phyloP scores from a whole-genome alignment of 2,329 filamentous ascomycete genomes.

The Penicillium sp. region DNA sequence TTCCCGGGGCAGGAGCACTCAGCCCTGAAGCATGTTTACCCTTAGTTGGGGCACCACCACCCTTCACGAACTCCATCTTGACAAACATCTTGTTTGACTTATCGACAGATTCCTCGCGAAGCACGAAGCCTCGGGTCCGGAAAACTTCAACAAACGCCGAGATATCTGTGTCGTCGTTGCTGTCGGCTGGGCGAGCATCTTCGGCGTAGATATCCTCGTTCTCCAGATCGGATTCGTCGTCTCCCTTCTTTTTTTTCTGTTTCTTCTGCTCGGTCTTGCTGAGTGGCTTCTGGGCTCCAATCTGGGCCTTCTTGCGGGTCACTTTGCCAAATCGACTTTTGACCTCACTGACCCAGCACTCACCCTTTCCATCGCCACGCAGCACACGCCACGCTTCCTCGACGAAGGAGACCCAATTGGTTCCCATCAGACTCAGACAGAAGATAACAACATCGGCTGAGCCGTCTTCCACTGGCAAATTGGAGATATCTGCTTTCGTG shows the following conservation, averaged over 20 bases:
- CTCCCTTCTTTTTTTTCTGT: slow-evolving; percentile 48
- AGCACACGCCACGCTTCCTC: slow-evolving; percentile 94
- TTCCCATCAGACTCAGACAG: slow-evolving; percentile 97
- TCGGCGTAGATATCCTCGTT: slow-evolving; percentile 60
- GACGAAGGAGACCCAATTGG: slow-evolving; percentile 95
- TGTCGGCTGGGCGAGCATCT: slow-evolving; percentile 57
- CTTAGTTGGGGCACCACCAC: slow-evolving; percentile 67
- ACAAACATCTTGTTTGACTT: slow-evolving; percentile 98
- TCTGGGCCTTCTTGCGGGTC: slow-evolving; percentile 46
- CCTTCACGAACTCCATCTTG: slow-evolving; percentile 92
- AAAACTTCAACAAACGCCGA: slow-evolving; percentile 85
- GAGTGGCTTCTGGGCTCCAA: slow-evolving; percentile 41
- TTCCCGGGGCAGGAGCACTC: slow-evolving; percentile 34
- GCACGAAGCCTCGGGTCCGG: slow-evolving; percentile 78
- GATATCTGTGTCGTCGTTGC: slow-evolving; percentile 79
- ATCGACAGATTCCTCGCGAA: slow-evolving; percentile 75
- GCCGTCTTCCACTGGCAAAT: slow-evolving; percentile 74
- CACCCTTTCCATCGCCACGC: slow-evolving; percentile 78
- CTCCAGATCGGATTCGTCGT: slow-evolving; percentile 46
- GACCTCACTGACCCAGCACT: slow-evolving; percentile 97
- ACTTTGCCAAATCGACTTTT: slow-evolving; percentile 83
- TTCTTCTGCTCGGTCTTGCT: slow-evolving; percentile 51
- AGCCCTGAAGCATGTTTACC: slow-evolving; percentile 67
- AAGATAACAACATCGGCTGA: slow-evolving; percentile 88
- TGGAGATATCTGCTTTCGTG: slow-evolving; percentile 85